Evolutionary conservation across 768 basidiomycete species (phyloP).

Genomic region (Mycena rosella): DNA sequence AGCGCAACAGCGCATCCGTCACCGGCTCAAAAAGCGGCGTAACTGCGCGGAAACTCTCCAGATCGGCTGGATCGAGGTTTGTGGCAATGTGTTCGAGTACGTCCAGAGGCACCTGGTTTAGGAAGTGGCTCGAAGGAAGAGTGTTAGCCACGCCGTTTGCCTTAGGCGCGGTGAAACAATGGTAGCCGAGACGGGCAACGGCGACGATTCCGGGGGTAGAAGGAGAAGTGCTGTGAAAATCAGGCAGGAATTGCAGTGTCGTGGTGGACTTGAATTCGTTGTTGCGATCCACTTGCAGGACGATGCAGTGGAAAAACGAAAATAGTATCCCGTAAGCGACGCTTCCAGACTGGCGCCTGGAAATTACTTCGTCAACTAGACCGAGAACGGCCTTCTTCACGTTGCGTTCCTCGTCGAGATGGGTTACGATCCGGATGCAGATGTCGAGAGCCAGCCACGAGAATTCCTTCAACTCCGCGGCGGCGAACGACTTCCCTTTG

Average conservation of each 20-base stretch:
- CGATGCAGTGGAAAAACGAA: slow-evolving; percentile 40
- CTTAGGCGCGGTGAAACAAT: neutral
- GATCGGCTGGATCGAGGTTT: neutral
- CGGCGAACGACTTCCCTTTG: neutral
- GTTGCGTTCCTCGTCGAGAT: slow-evolving; percentile 39
- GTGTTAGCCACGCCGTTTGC: neutral
- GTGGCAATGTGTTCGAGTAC: slow-evolving; percentile 8
- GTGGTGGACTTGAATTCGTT: slow-evolving; percentile 25
- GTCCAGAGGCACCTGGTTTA: slow-evolving; percentile 17
- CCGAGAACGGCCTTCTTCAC: slow-evolving; percentile 21
- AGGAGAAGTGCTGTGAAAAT: slow-evolving; percentile 26
- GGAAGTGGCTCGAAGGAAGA: slow-evolving; percentile 12
- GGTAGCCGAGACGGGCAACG: slow-evolving; percentile 25
- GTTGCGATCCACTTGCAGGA: slow-evolving; percentile 28
- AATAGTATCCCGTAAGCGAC: slow-evolving; percentile 31
- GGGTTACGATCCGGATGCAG: slow-evolving; percentile 34
- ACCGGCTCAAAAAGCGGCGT: neutral
- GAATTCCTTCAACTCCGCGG: neutral
- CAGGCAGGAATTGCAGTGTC: slow-evolving; percentile 39
- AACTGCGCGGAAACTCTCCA: neutral
- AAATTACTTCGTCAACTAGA: slow-evolving; percentile 18
- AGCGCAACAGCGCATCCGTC: slow-evolving; percentile 9
- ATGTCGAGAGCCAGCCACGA: slow-evolving; percentile 19
- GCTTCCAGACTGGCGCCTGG: neutral
- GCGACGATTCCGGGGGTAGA: slow-evolving; percentile 36